phyloP scores from a whole-genome alignment of 1,139 yeast species.

The Diutina scorzettiae region DNA sequence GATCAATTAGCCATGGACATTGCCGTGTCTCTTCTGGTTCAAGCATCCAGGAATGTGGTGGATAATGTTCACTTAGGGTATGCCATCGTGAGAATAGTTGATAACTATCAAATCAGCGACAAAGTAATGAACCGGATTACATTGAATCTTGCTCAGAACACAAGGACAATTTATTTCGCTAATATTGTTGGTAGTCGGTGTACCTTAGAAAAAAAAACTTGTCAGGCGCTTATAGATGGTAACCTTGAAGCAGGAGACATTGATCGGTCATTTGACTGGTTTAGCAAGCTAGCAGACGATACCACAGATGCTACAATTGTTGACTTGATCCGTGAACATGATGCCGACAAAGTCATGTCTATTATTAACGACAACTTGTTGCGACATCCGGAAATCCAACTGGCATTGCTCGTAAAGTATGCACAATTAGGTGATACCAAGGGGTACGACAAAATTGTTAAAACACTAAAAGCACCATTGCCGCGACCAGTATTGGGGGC shows the following conservation, averaged over 20 bases:
- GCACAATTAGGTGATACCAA: background rate
- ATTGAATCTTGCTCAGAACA: background rate
- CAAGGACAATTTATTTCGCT: background rate
- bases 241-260: background rate
- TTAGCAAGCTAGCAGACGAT: background rate
- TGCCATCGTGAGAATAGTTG: background rate
- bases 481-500: slow-evolving; percentile 23
- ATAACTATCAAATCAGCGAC: background rate
- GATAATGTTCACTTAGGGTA: background rate
- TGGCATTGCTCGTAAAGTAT: background rate
- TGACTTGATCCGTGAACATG: background rate
- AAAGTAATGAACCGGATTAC: background rate
- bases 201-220: background rate
- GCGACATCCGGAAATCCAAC: background rate
- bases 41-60: background rate
- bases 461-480: slow-evolving; percentile 17
- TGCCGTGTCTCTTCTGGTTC: background rate
- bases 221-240: background rate
- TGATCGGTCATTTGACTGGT: background rate
- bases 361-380: background rate
- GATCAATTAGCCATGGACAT: background rate
- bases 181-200: background rate
- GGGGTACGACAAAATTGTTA: background rate
- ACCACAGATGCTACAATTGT: background rate
- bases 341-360: background rate